These are phyloP conservation scores for Fusarium pseudograminearum DNA, from an alignment of 2,329 filamentous ascomycete genomes.

Conservation along the genomic window DNA sequence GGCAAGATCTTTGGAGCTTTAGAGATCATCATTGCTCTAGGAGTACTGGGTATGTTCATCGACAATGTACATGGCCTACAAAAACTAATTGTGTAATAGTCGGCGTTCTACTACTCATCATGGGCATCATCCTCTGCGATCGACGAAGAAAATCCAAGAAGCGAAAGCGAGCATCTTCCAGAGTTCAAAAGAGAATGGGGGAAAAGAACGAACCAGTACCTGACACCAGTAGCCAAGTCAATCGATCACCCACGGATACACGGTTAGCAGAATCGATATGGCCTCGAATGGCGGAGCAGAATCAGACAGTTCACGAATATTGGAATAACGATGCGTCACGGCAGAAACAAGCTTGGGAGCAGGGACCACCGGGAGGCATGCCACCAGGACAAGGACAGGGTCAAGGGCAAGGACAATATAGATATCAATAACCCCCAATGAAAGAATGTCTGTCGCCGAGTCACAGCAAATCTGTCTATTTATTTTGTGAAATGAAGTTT, in stretches of 20 bases:
- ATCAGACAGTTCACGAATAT: conserved; percentile 35
- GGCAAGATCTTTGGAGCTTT: conserved; percentile 24
- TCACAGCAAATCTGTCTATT: background rate
- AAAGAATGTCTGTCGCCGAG: background rate
- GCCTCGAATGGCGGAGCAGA: conserved; percentile 30
- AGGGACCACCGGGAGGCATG: conserved; percentile 13
- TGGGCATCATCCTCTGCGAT: conserved; percentile 34
- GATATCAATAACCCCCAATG: conserved; percentile 25
- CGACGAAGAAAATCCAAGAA: conserved; percentile 39
- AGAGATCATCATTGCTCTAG: conserved; percentile 43
- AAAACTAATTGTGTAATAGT: conserved; percentile 2
- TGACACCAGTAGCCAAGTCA: background rate
- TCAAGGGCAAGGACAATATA: background rate
- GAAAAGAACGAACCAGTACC: conserved; percentile 12
- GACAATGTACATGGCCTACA: accelerated
- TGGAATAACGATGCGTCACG: conserved; percentile 28
- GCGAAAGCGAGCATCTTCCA: conserved; percentile 2
- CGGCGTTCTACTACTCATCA: conserved; percentile 17
- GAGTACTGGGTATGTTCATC: conserved; percentile 23
- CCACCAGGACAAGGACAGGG: background rate
- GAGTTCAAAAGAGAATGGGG: background rate
- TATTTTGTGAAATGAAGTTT: background rate
- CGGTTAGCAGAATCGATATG: conserved; percentile 22
- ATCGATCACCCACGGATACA: background rate
- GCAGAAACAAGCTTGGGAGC: conserved; percentile 22